Percentiles rank a stretch among this genome's conserved stretches.
These are phyloP conservation scores for Penicillium capsulatum DNA, from an alignment of 2,329 filamentous ascomycete species.

Conservation along the genomic window DNA sequence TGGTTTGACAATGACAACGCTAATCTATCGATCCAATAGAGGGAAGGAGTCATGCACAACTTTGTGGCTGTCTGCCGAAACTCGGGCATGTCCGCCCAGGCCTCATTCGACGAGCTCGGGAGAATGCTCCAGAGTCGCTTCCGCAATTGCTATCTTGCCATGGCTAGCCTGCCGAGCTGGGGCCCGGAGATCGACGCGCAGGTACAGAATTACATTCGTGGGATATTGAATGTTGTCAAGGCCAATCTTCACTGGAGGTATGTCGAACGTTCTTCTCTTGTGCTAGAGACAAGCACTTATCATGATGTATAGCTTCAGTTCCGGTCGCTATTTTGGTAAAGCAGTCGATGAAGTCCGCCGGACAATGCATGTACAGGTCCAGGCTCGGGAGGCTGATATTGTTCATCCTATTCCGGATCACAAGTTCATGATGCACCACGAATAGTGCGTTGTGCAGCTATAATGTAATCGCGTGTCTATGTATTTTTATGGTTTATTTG, in stretches of 20 bases:
- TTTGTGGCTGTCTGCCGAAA: not conserved
- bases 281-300: too few species aligned
- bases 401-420: too few species aligned
- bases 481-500: too few species aligned
- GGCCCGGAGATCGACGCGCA: not conserved
- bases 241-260: constrained; percentile 5
- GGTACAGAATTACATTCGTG: constrained; percentile 1
- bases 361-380: not conserved
- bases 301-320: not conserved
- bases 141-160: not conserved
- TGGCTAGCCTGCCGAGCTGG: constrained; percentile 1
- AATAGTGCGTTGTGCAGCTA: too few species aligned
- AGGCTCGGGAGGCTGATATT: not conserved
- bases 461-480: too few species aligned
- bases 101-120: not conserved
- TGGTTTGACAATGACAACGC: too few species aligned
- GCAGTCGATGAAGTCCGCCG: not conserved
- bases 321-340: not conserved
- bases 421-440: too few species aligned
- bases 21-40: not conserved
- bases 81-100: not conserved
- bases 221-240: not conserved
- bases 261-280: too few species aligned
- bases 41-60: constrained; percentile 1
- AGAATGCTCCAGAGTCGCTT: not conserved